A percentile compares a stretch with the other conserved stretches of the same genome.
These are phyloP conservation scores for Suaeda aralocaspica DNA, from an alignment of 148 eudicot species.

Conservation along the genomic window DNA sequence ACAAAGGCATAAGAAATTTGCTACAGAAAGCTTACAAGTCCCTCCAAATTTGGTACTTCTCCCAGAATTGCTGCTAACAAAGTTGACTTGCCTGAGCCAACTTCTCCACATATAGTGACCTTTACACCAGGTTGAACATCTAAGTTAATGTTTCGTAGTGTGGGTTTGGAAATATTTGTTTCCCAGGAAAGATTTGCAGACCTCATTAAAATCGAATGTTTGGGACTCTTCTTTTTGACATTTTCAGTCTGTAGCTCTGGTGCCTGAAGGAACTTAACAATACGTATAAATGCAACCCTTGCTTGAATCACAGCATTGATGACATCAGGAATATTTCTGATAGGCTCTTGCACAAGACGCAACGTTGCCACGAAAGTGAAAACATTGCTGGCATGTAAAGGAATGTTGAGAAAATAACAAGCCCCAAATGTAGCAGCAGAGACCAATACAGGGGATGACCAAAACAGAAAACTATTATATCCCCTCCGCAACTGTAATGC, in stretches of 20 bases:
- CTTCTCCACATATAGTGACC: conserved; percentile 87
- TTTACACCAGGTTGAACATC: conserved; percentile 58
- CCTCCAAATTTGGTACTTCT: conserved; percentile 68
- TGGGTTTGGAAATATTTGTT: conserved; percentile 40
- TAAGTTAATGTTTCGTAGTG: conserved; percentile 57
- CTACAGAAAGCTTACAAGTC: conserved; percentile 49
- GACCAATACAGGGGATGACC: conserved; percentile 81
- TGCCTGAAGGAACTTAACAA: conserved; percentile 71
- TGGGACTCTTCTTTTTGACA: conserved; percentile 30
- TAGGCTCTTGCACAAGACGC: conserved; percentile 84
- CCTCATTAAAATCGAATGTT: conserved; percentile 35
- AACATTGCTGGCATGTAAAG: conserved; percentile 73
- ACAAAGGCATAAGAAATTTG: neutral
- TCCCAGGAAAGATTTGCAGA: conserved; percentile 80
- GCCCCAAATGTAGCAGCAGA: conserved; percentile 81
- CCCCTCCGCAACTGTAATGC: conserved; percentile 62
- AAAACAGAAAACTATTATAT: conserved; percentile 61
- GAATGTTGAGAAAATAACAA: conserved; percentile 62
- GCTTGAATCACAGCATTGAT: conserved; percentile 81
- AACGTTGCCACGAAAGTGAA: conserved; percentile 88
- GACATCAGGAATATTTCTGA: conserved; percentile 81
- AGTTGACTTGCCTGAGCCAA: conserved; percentile 91
- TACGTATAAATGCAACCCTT: conserved; percentile 67
- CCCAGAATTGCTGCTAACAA: conserved; percentile 80
- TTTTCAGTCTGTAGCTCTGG: conserved; percentile 63